Base-by-base conservation (phyloP, 768 basidiomycete species). In the Royoungia palumana region DNA sequence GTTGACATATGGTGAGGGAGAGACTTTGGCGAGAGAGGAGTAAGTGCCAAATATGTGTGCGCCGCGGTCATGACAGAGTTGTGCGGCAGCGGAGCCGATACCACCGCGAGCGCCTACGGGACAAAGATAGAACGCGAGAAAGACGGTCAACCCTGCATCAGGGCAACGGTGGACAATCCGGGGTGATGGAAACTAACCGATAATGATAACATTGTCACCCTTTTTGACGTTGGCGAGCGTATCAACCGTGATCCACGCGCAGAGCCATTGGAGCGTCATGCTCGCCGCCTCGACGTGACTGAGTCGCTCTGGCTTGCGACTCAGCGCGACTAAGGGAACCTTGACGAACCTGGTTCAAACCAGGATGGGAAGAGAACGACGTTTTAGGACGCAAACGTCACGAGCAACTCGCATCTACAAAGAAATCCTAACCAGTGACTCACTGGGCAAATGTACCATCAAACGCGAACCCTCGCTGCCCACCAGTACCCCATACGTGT, bases 161-260 rank as follows among this genome's bases (percentile, higher is more conserved):
- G 5, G 28, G 11, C 30, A 30, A 1, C 30, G 2, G 6, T 11
- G 30, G 30, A 14, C 28, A 13, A 13, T 9, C 3, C 11, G 11
- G 6, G 30, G 6, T 13, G 30, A 30, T 30, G 32, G 20, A 21
- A 6, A 14, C 56, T 11, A 20, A 64, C 67, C 67, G 21, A 68
- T 60, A 47, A 68, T 70, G 39, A 68, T 30, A 5, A 70, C 65
- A 35, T 67, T 69, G 24, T 68, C 67, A 12, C 62, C 68, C 17
- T 56, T 12, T 39, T 65, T 69, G 41, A 70, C 59, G 9, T 61
- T 51, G 17, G 67, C 66, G 13, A 70, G 68, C 14, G 56, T 68
- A 10, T 70, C 52, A 12, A 68, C 65, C 1, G 67, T 68, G 55
- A 70, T 70, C 69, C 69, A 68, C 7, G 69, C 69, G 44, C 67